Evolutionary conservation across 768 basidiomycete genomes (phyloP), one percentile per base, ranked within the genome.

Genomic region (Boletus huronensis): DNA sequence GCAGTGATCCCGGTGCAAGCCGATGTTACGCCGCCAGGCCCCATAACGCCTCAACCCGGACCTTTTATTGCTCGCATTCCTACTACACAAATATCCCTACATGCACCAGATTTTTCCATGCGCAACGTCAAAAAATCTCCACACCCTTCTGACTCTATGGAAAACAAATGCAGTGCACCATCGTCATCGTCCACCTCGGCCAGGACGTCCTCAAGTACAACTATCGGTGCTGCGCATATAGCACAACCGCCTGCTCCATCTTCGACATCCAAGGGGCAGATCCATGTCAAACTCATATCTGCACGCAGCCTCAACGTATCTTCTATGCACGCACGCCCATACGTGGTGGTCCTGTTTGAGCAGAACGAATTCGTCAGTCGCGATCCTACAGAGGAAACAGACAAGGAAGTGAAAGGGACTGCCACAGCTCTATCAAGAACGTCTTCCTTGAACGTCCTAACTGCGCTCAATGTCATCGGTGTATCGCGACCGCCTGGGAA

Each of bases 331-430:
- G 84, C 89, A 4, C 79, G 84, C 0, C 91, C 94, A 17, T 98
- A 99, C 70, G 90, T 94, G 63, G 95, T 98, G 70, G 94, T 95
- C 62, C 90, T 94, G 72, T 99, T 98, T 73, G 97, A 99, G 77
- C 90, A 98, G 73, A 98, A 93, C 79, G 97, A 99, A 74, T 99
- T 98, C 68, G 87, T 99, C 70, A 87, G 86, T 63, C 78, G 97
- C 42, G 91, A 96, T 70, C 91, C 93, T 26, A 90, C 87, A 25
- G 82, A 84, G 60, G 90, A 92, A 70, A 75, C 79, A 17, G 90
- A 90, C 76, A 93, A 90, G 77, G 90, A 93, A 72, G 88, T 91
- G 72, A 92, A 87, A 70, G 93, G 91, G 63, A 79, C 80, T 38
- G 81, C 93, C 4, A 84, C 79, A 9, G 74, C 69, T 53, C 68